phyloP scores from a whole-genome alignment of 257 asterid species.

The Thymus quinquecostatus region DNA sequence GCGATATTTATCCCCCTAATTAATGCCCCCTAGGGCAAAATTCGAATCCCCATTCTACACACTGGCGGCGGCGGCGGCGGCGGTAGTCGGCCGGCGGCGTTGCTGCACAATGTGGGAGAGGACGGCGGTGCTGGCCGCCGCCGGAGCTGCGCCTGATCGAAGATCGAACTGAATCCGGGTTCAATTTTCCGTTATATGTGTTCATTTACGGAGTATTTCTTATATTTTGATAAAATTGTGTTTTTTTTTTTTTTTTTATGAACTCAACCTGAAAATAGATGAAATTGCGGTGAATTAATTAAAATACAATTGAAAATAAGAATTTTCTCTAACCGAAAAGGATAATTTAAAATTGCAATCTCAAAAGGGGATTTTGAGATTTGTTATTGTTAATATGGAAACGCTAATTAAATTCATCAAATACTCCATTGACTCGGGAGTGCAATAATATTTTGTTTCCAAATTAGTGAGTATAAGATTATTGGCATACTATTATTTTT shows the following conservation, averaged over 20 bases:
- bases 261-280: no score
- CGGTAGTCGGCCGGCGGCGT: background rate
- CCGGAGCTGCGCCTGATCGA: background rate
- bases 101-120: background rate
- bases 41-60: background rate
- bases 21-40: constrained; percentile 5
- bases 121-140: background rate
- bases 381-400: background rate
- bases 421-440: background rate
- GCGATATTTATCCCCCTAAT: background rate
- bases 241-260: background rate
- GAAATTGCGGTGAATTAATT: no score
- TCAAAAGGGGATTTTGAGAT: background rate
- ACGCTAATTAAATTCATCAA: background rate
- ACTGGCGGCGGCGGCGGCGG: background rate
- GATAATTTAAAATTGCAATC: background rate
- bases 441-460: background rate
- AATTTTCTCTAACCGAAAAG: no score
- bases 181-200: background rate
- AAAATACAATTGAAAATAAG: no score
- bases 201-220: no score
- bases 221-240: background rate
- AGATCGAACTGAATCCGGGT: background rate
- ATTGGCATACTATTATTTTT: background rate
- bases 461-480: background rate